Evolutionary conservation across 768 basidiomycete species (phyloP), one percentile per base, ranked within the genome.

Genomic region (Auriculariales sp.): DNA sequence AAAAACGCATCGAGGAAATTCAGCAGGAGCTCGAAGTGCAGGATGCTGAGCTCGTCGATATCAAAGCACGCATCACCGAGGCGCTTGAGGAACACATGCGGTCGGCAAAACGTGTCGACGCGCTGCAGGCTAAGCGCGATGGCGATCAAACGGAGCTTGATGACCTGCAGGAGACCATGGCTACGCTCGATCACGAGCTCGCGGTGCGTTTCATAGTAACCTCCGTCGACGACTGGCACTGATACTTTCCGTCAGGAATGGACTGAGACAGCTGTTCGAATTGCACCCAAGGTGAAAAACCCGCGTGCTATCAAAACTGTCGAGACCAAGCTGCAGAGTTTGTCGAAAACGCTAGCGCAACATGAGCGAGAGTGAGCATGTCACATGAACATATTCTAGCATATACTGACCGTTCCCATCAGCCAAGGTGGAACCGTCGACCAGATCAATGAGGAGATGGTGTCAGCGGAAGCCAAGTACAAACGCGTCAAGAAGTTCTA

Each of bases 341-440:
- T 82, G 3, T 67, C 80, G 55, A 69, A 68, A 24, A 81, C 84
- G 0, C 60, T 93, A 55, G 69, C 75, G 51, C 77, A 79, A 56
- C 75, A 81, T 24, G 81, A 83, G 61, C 75, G 69, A 57, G 70
- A 64, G 86, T 82, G 54, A 19, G 22, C 17, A 7, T 44, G 22
- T 25, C 11, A 10, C 19, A 1, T 44, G 22, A 19, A n/a, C 12
- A 4, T 24, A 5, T 19, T 29, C 22, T 24, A 17, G 33, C 55
- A 57, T 12, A 54, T 22, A 1, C 35, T 47, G 57, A 25, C 51
- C 52, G 19, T 32, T 52, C 27, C 28, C 15, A 32, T 7, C 49
- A 88, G 83, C 33, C 79, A 88, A 48, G 88, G 89, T 7, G 79
- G 80, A 1, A 74, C 78, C 2, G 74, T 89, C 4, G 87, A 88